A percentile compares a stretch with the other conserved stretches of the same genome.
These are phyloP conservation scores for Hanseniaspora clermontiae DNA, from an alignment of 805 yeast species.

Conservation along the genomic window DNA sequence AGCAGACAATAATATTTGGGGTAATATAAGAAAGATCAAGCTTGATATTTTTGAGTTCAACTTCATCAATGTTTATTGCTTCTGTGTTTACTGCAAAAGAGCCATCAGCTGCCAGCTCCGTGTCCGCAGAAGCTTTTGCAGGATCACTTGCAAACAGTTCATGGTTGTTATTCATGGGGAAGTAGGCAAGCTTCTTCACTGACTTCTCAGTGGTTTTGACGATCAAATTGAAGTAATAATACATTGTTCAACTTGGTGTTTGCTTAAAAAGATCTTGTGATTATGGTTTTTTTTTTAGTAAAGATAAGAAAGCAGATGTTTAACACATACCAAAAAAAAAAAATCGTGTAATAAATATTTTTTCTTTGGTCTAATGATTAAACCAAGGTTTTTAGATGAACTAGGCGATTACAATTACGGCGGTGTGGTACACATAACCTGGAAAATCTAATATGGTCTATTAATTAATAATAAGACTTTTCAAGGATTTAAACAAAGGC, in stretches of 20 bases:
- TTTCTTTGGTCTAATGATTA: neutral
- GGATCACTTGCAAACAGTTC: neutral
- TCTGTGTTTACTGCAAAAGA: neutral
- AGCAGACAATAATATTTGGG: slow-evolving; percentile 53
- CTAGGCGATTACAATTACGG: neutral
- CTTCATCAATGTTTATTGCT: neutral
- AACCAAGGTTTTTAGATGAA: neutral
- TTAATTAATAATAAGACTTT: neutral
- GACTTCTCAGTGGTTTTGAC: neutral
- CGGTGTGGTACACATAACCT: no score
- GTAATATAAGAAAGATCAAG: slow-evolving; percentile 56
- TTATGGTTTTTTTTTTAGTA: no score
- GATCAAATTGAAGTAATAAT: neutral
- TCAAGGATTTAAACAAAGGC: neutral
- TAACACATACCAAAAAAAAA: no score
- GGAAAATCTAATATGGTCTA: neutral
- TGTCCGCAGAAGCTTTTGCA: neutral
- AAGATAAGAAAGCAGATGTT: no score
- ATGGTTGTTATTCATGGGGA: slow-evolving; percentile 8
- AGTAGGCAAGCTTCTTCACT: neutral
- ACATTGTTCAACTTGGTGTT: neutral
- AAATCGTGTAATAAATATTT: no score
- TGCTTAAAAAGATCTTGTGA: no score
- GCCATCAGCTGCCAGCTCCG: neutral
- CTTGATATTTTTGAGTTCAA: neutral